A percentile compares a stretch with the other conserved stretches of the same genome.
Conservation (phyloP, 345 rosid genomes). For the Atalantia buxifolia region DNA sequence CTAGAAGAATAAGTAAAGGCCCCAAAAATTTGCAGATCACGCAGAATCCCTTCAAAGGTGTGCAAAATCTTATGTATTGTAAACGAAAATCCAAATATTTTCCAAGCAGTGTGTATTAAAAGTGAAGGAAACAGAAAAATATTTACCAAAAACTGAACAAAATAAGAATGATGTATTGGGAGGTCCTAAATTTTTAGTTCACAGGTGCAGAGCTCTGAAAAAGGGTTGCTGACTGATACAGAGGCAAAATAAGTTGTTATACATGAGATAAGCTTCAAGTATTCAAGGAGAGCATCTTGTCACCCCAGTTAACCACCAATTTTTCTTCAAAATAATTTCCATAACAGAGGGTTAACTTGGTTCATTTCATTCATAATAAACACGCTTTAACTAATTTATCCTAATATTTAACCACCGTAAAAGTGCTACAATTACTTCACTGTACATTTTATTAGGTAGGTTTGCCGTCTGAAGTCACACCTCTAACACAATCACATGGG, state of each 20-base stretch:
- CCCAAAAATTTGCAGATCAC: slow-evolving; percentile 9
- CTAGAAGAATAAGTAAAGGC: slow-evolving; percentile 8
- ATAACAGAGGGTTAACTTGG: not conserved
- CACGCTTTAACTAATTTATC: not conserved
- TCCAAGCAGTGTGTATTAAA: not conserved
- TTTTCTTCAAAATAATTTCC: not conserved
- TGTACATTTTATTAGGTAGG: not conserved
- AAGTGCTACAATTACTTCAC: not conserved
- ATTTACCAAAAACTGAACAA: not conserved
- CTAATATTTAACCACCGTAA: not conserved
- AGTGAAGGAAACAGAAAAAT: not conserved
- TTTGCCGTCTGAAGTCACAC: not conserved
- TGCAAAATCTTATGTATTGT: not conserved
- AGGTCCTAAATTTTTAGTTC: not conserved
- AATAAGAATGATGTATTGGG: not conserved
- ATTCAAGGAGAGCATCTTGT: not conserved
- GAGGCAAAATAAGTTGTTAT: not conserved
- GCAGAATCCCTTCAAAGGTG: not conserved
- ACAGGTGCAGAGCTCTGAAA: not conserved
- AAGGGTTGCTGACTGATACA: not conserved
- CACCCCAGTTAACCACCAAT: not conserved
- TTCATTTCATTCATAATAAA: not conserved
- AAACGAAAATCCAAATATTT: not conserved
- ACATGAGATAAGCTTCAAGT: not conserved
- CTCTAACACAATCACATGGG: too few species aligned